Evolutionary conservation across 2,329 filamentous ascomycete genomes (phyloP), one percentile per base, ranked within the genome.

Genomic region (Gliomastix tumulicola): DNA sequence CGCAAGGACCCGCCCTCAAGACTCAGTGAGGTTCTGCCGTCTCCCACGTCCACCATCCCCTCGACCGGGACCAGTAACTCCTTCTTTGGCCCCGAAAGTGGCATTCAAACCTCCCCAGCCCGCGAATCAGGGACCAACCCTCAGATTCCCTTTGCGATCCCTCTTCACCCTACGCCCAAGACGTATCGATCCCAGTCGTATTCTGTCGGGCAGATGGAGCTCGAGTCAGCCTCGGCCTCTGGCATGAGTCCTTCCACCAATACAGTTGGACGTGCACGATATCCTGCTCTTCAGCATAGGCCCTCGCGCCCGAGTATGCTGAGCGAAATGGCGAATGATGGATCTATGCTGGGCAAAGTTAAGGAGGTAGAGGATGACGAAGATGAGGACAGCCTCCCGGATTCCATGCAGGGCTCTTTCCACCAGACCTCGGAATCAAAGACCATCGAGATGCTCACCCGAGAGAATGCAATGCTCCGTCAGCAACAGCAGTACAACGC

Each of bases 151-250:
- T 94, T 94, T 51, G 75, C 85, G 7, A 94, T 94, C 46, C 88
- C 88, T 5, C 69, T 94, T 16, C 86, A 94, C 44, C 88, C 90
- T 1, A 92, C 87, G 1, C 86, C 86, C 3, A 97, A 97, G 60
- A 88, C 87, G 2, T 92, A 94, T 50, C 82, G 92, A 30, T 98
- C 92, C 6, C 88, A 96, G 59, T 97, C 92, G 5, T 97, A 97
- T 59, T 97, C 90, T 0, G 90, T 94, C 33, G 89, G 89, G 5
- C 89, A 96, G 55, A 69, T 88, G 42, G 88, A 95, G 36, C 74
- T 81, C 2, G 85, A 90, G 40, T 15, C 34, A 10, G 50, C 61
- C 4, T 49, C 62, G 12, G 51, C 59, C 4, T 47, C 65, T 19
- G 50, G 60, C 3, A 60, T 71, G 55, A 63, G 59, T 38, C 17